Evolutionary conservation across 2,329 filamentous ascomycete species (phyloP).

Genomic region (Phaeophleospora eucalypticola): DNA sequence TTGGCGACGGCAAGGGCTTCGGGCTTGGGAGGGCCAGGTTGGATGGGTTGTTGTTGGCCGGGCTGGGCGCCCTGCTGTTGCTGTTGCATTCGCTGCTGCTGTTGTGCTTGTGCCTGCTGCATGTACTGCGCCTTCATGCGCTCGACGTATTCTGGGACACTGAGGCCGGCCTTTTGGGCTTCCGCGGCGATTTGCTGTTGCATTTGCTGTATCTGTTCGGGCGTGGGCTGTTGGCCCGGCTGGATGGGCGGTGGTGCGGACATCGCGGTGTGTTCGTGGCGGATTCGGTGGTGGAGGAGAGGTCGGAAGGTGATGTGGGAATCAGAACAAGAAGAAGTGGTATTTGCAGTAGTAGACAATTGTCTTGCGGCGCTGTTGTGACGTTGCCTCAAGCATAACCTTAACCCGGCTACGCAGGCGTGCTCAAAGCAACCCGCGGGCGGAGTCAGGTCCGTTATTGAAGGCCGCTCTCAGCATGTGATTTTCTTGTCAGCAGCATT

Average conservation of each 20-base stretch:
- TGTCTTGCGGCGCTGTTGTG: too few species aligned
- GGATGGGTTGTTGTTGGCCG: slow-evolving; percentile 62
- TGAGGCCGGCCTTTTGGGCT: slow-evolving; percentile 78
- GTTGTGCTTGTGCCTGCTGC: slow-evolving; percentile 50
- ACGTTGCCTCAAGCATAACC: neutral
- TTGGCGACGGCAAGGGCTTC: slow-evolving; percentile 83
- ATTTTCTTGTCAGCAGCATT: too few species aligned
- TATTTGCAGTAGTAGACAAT: too few species aligned
- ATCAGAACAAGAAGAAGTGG: too few species aligned
- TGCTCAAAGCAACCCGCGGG: too few species aligned
- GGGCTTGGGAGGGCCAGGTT: slow-evolving; percentile 78
- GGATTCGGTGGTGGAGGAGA: neutral
- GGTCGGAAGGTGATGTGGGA: too few species aligned
- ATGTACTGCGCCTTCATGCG: slow-evolving; percentile 51
- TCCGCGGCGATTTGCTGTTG: slow-evolving; percentile 78
- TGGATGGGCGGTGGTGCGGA: slow-evolving; percentile 13
- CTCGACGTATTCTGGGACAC: slow-evolving; percentile 75
- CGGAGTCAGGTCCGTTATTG: too few species aligned
- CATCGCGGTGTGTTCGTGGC: neutral
- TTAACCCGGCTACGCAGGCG: too few species aligned
- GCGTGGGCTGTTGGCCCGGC: slow-evolving; percentile 58
- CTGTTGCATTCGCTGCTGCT: slow-evolving; percentile 32
- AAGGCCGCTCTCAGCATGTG: neutral
- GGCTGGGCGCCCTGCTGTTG: slow-evolving; percentile 39
- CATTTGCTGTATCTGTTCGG: slow-evolving; percentile 81